Evolutionary conservation across 495 filamentous ascomycete species (phyloP).

Genomic region (Aspergillus bertholletiae): DNA sequence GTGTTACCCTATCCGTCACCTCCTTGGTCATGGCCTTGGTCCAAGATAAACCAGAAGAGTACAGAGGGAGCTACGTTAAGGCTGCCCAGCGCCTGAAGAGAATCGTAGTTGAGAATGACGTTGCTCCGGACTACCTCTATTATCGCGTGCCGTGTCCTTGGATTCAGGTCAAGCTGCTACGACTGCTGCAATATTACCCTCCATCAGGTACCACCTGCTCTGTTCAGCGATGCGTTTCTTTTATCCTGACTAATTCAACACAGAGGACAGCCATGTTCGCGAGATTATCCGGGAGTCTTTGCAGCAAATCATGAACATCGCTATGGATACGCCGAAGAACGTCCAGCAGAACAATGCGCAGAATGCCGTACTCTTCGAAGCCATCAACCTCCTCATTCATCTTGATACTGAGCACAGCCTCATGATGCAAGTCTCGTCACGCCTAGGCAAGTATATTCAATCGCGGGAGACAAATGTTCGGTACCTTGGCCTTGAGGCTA

Average conservation of each 20-base stretch:
- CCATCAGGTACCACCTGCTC: conserved; percentile 70
- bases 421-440: conserved; percentile 95
- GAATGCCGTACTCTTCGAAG: conserved; percentile 97
- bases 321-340: conserved; percentile 93
- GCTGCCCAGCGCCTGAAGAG: conserved; percentile 84
- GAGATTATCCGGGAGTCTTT: conserved; percentile 90
- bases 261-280: conserved; percentile 89
- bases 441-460: conserved; percentile 93
- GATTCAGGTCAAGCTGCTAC: conserved; percentile 93
- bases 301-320: conserved; percentile 82
- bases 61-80: conserved; percentile 91
- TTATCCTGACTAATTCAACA: conserved; percentile 10
- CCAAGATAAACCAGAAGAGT: conserved; percentile 89
- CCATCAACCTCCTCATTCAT: conserved; percentile 97
- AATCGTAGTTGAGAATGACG: conserved; percentile 85
- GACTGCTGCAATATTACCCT: conserved; percentile 91
- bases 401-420: conserved; percentile 94
- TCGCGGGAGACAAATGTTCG: conserved; percentile 97
- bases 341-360: conserved; percentile 99
- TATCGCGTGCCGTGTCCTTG: conserved; percentile 99
- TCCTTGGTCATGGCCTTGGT: conserved; percentile 95
- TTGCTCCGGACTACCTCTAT: conserved; percentile 85
- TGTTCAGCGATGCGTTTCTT: background rate
- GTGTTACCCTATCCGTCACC: conserved; percentile 91
- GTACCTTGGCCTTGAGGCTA: conserved; percentile 93